These are phyloP conservation scores for Trapa incisa DNA, from an alignment of 345 rosid genomes.

Conservation along the genomic window DNA sequence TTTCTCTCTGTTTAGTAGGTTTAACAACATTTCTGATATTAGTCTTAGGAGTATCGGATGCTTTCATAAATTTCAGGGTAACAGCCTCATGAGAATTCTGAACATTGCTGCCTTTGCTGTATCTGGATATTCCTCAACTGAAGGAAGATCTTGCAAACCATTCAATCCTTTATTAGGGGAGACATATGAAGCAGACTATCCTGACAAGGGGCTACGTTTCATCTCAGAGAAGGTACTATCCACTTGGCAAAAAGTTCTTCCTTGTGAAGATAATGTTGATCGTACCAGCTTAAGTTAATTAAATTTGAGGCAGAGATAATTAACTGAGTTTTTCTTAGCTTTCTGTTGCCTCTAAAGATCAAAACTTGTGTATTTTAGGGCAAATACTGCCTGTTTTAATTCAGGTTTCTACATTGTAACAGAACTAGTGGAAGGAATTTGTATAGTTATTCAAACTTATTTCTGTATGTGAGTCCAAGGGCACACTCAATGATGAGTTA, in stretches of 20 bases:
- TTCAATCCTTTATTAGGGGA: slow-evolving; percentile 97
- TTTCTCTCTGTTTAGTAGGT: background rate
- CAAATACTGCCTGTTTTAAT: background rate
- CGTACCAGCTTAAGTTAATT: background rate
- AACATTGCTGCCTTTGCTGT: slow-evolving; percentile 99
- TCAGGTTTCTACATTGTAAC: background rate
- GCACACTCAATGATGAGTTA: background rate
- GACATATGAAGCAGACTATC: slow-evolving; percentile 89
- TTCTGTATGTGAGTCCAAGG: background rate
- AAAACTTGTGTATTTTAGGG: background rate
- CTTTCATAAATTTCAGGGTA: slow-evolving; percentile 38
- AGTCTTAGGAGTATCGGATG: background rate
- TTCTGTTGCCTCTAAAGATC: too few species aligned
- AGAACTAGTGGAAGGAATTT: background rate
- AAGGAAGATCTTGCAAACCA: slow-evolving; percentile 98
- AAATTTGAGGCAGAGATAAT: background rate
- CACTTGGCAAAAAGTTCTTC: background rate
- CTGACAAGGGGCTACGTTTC: slow-evolving; percentile 87
- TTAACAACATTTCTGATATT: background rate
- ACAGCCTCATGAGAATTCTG: slow-evolving; percentile 82
- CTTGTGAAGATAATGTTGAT: background rate
- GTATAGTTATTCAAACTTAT: background rate
- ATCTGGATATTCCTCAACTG: slow-evolving; percentile 97
- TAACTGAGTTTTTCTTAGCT: background rate
- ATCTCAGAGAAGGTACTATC: slow-evolving; percentile 85